These are phyloP conservation scores for Cryphonectria radicalis DNA, from an alignment of 2,329 filamentous ascomycete genomes.

Conservation along the genomic window DNA sequence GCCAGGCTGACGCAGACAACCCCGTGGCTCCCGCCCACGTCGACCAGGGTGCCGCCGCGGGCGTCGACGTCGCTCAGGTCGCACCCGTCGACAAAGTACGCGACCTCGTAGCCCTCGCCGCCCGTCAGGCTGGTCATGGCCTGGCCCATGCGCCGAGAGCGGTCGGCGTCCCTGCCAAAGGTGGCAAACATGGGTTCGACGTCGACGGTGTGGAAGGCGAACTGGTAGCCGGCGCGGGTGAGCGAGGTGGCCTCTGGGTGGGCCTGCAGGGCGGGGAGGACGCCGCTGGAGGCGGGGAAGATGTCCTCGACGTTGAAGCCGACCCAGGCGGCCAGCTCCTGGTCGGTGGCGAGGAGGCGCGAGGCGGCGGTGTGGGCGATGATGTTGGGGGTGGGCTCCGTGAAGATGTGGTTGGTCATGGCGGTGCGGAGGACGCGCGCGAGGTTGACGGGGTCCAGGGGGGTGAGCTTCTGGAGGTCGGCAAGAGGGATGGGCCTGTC, in stretches of 20 bases:
- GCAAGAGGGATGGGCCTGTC: constrained; percentile 48
- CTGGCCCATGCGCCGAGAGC: constrained; percentile 55
- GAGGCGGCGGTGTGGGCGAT: constrained; percentile 62
- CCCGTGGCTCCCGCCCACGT: constrained; percentile 63
- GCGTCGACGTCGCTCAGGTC: constrained; percentile 55
- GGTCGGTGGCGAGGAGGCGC: constrained; percentile 53
- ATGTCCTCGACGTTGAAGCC: constrained; percentile 60
- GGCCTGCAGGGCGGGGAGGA: constrained; percentile 48
- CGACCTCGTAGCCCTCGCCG: constrained; percentile 60
- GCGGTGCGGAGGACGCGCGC: constrained; percentile 58
- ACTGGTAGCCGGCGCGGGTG: constrained; percentile 55
- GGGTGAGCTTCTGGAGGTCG: constrained; percentile 50
- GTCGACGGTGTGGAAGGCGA: constrained; percentile 54
- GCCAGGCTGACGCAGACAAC: constrained; percentile 61
- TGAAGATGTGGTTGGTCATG: constrained; percentile 62
- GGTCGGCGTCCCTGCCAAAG: constrained; percentile 51
- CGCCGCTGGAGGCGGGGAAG: constrained; percentile 52
- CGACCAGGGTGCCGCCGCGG: constrained; percentile 55
- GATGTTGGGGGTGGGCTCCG: constrained; percentile 52
- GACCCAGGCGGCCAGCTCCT: constrained; percentile 56
- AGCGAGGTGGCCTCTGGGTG: constrained; percentile 54
- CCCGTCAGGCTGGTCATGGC: constrained; percentile 60
- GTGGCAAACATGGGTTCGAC: constrained; percentile 59
- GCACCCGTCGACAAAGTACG: constrained; percentile 57
- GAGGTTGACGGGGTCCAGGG: constrained; percentile 54